Base-by-base conservation (phyloP, 129 eudicot genomes). In the Scalesia atractyloides region DNA sequence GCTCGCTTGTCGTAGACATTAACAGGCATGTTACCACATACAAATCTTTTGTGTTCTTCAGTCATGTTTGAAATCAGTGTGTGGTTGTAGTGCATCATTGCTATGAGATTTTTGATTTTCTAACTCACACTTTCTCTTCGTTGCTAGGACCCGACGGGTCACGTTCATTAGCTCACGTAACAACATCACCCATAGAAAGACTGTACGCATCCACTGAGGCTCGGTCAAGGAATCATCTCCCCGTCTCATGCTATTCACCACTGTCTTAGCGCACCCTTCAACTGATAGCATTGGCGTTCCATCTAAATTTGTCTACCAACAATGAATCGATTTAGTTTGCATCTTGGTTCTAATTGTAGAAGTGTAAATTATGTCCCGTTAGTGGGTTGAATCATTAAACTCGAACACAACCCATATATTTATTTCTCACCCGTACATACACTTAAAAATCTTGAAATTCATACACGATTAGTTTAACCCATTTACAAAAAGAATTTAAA, bases 191-290 rank as follows among this genome's bases (percentile, higher is more conserved):
- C 66, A 70, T 9, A 78, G 3, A 62, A 41, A 62, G 64, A 70
- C 12, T 2, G 60, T 16, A 18, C 9, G 17, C 72, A 78, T 70
- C 84, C 80, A 74, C 43, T 36, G 33, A 46, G 84, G 80, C 67
- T 80, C 68, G 30, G 70, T 37, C 80, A 80, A 51, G 84, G 69
- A 62, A 17, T 68, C 75, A 24, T 74, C 76, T 51, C 84, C 84
- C 39, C 80, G 80, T 6, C 71, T 73, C 6, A 49, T 72, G 8
- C 76, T 44, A 5, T 68, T 69, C 41, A 74, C 80, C 3, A 69
- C 64, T 3, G 71, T 68, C 39, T 70, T 80, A n/a, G 76, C 76
- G 3, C 76, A 80, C 61, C 49, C 76, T 61, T 52, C 80, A 0
- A 41, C 84, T 0, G 76, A 43, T 44, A 60, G 15, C 7, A 49